A percentile compares a stretch with the other conserved stretches of the same genome.
phyloP scores from a whole-genome alignment of 225 moss, liverwort and hornwort genomes.

The Marchantia paleacea region DNA sequence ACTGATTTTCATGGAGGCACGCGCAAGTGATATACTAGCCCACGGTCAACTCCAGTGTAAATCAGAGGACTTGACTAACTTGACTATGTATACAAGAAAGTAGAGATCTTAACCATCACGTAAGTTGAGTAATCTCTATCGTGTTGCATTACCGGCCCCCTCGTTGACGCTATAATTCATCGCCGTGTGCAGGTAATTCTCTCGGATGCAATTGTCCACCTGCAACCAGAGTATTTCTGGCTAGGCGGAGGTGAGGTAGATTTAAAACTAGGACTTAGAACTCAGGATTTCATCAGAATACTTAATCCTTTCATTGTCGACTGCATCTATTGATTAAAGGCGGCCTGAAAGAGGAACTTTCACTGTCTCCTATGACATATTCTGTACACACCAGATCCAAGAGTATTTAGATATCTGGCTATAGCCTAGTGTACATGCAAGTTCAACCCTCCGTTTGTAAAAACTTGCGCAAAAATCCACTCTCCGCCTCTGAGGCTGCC shows the following conservation, averaged over 20 bases:
- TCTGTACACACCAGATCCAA: neutral
- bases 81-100: too few relatives aligned
- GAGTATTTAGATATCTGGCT: too few relatives aligned
- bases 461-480: too few relatives aligned
- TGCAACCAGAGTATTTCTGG: slow-evolving; percentile 77
- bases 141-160: neutral
- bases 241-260: slow-evolving; percentile 95
- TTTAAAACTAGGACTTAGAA: slow-evolving; percentile 74
- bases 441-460: too few relatives aligned
- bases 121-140: neutral
- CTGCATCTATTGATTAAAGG: slow-evolving; percentile 42
- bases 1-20: too few relatives aligned
- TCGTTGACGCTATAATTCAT: neutral
- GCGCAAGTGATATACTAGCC: too few relatives aligned
- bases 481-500: too few relatives aligned
- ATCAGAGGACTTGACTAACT: too few relatives aligned
- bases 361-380: neutral
- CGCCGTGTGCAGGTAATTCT: slow-evolving; percentile 65
- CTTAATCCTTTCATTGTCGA: slow-evolving; percentile 75
- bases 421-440: too few relatives aligned
- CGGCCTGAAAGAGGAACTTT: neutral
- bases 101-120: neutral
- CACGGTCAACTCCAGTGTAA: too few relatives aligned
- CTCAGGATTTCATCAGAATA: slow-evolving; percentile 56
- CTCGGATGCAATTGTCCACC: slow-evolving; percentile 67